Conservation (phyloP, 768 basidiomycete genomes). For the Xerocomellus amylosporus region DNA sequence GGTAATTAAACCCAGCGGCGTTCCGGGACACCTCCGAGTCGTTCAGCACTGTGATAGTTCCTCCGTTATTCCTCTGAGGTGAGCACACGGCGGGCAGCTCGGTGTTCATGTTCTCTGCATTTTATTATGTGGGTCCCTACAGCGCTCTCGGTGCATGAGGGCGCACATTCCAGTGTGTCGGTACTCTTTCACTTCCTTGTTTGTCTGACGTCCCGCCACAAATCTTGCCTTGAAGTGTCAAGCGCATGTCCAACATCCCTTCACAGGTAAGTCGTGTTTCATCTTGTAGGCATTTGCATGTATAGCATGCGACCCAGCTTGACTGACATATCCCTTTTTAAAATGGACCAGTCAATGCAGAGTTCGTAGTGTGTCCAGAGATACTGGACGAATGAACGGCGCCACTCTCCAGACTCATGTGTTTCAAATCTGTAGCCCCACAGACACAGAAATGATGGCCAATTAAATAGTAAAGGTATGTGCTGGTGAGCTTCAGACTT, state of each 20-base stretch:
- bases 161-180: constrained; percentile 16
- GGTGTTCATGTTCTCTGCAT: neutral
- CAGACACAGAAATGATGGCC: constrained; percentile 7
- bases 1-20: neutral
- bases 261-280: constrained; percentile 10
- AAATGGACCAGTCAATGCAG: neutral
- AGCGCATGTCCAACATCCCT: neutral
- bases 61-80: neutral
- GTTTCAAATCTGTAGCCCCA: neutral
- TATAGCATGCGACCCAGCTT: neutral
- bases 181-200: neutral
- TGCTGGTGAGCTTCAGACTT: constrained; percentile 3
- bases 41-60: neutral
- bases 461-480: constrained; percentile 21
- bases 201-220: constrained; percentile 21
- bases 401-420: constrained; percentile 4
- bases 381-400: constrained; percentile 9
- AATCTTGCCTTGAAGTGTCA: constrained; percentile 11
- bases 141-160: neutral
- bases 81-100: neutral
- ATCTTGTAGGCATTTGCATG: neutral
- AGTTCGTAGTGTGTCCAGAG: constrained; percentile 1
- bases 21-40: neutral
- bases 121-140: constrained; percentile 4
- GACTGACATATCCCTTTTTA: neutral